These are phyloP conservation scores for Pseudocercospora cruenta DNA, from an alignment of 2,329 filamentous ascomycete species.

Conservation along the genomic window DNA sequence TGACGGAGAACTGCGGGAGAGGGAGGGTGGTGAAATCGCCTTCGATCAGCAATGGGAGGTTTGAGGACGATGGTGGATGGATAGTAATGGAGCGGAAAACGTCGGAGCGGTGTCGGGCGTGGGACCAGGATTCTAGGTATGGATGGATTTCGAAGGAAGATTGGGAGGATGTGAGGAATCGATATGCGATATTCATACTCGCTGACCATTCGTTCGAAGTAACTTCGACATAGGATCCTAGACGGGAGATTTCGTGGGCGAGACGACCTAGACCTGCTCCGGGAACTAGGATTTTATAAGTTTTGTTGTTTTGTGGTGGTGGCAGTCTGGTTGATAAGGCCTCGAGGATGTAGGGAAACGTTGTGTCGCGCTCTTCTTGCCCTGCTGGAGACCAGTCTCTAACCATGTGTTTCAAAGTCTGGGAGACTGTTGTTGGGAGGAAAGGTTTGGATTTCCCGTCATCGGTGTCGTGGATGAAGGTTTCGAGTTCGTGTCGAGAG, in stretches of 20 bases:
- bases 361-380: conserved; percentile 70
- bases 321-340: conserved; percentile 40
- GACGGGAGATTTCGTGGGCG: conserved; percentile 76
- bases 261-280: conserved; percentile 83
- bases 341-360: conserved; percentile 65
- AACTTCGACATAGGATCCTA: conserved; percentile 63
- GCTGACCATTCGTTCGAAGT: conserved; percentile 93
- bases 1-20: conserved; percentile 56
- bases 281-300: conserved; percentile 73
- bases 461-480: conserved; percentile 20
- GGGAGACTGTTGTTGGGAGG: conserved; percentile 51
- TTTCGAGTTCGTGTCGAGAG: conserved; percentile 17
- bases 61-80: conserved; percentile 3
- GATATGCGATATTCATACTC: conserved; percentile 82
- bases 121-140: conserved; percentile 72
- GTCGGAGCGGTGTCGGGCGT: conserved; percentile 59
- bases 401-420: conserved; percentile 87
- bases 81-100: conserved; percentile 29
- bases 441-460: conserved; percentile 58
- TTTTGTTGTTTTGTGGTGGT: background rate
- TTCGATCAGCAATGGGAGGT: conserved; percentile 17
- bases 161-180: conserved; percentile 70
- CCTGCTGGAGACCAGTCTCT: conserved; percentile 88
- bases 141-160: conserved; percentile 71
- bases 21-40: conserved; percentile 65